These are phyloP conservation scores for Rubus idaeus DNA, from an alignment of 306 rosid genomes.

Conservation along the genomic window DNA sequence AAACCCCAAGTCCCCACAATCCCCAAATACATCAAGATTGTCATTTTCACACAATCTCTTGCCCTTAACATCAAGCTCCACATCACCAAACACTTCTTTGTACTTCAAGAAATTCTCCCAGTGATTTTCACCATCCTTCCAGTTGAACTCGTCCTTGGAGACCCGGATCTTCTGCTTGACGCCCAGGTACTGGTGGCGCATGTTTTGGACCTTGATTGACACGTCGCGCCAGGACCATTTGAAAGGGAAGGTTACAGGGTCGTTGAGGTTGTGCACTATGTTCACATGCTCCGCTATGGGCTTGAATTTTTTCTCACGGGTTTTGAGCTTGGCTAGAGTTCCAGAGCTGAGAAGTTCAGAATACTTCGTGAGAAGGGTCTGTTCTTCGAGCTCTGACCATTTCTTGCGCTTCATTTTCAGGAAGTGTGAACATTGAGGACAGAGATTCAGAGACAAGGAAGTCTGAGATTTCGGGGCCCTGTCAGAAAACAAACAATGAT, in stretches of 20 bases:
- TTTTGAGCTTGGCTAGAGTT: conserved; percentile 67
- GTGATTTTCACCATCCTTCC: conserved; percentile 89
- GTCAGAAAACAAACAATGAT: background rate
- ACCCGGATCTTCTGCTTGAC: conserved; percentile 89
- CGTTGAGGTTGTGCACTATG: conserved; percentile 59
- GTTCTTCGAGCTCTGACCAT: conserved; percentile 92
- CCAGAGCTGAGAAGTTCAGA: conserved; percentile 71
- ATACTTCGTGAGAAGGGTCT: conserved; percentile 68
- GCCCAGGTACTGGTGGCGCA: conserved; percentile 94
- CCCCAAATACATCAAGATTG: conserved; percentile 38
- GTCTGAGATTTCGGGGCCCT: background rate
- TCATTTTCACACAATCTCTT: conserved; percentile 30
- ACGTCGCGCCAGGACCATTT: conserved; percentile 97
- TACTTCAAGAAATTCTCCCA: conserved; percentile 87
- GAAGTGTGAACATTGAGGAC: background rate
- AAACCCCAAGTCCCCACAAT: conserved; percentile 58
- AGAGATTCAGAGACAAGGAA: background rate
- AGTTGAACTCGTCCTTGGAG: conserved; percentile 62
- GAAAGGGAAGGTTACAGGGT: conserved; percentile 71
- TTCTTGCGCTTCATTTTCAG: conserved; percentile 87
- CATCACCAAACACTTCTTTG: conserved; percentile 85
- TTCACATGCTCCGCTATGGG: conserved; percentile 93
- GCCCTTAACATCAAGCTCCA: conserved; percentile 53
- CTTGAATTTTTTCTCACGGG: conserved; percentile 94
- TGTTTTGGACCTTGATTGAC: conserved; percentile 96